These are phyloP conservation scores for Ganoderma sinense DNA, from an alignment of 1,284 basidiomycete genomes.

Conservation along the genomic window DNA sequence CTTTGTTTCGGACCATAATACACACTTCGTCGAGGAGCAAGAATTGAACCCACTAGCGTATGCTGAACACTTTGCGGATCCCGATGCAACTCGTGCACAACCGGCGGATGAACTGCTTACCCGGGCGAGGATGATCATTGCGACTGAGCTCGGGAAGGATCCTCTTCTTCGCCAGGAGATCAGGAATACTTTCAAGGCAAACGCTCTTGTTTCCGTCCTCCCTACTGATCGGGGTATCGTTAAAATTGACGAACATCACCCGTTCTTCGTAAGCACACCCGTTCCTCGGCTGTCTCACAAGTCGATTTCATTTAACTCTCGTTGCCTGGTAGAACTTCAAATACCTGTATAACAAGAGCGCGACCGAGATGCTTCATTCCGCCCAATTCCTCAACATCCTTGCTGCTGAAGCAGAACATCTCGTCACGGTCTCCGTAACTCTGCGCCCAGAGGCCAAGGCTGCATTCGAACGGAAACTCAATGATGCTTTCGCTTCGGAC, in stretches of 20 bases:
- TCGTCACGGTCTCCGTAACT: conserved; percentile 82
- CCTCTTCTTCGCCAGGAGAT: conserved; percentile 87
- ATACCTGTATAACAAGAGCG: conserved; percentile 88
- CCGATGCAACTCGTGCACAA: conserved; percentile 63
- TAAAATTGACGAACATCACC: conserved; percentile 92
- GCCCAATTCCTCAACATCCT: conserved; percentile 94
- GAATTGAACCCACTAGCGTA: conserved; percentile 76
- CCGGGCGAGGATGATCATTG: conserved; percentile 85
- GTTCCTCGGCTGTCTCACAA: not conserved
- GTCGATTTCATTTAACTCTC: not conserved
- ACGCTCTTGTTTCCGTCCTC: conserved; percentile 83
- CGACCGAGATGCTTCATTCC: conserved; percentile 73
- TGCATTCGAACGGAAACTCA: conserved; percentile 77
- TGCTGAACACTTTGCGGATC: conserved; percentile 82
- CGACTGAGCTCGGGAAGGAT: conserved; percentile 93
- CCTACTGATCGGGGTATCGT: conserved; percentile 93
- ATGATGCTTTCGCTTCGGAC: conserved; percentile 86
- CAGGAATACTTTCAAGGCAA: conserved; percentile 79
- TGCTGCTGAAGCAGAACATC: conserved; percentile 87
- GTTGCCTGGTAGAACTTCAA: conserved; percentile 84
- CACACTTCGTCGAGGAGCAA: conserved; percentile 81
- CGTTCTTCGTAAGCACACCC: conserved; percentile 78
- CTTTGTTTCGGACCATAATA: conserved; percentile 65
- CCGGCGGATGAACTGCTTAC: conserved; percentile 71
- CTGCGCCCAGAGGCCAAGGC: conserved; percentile 71